Base-by-base conservation (phyloP, 2,329 filamentous ascomycete species). In the Ceratocystis eucalypticola region DNA sequence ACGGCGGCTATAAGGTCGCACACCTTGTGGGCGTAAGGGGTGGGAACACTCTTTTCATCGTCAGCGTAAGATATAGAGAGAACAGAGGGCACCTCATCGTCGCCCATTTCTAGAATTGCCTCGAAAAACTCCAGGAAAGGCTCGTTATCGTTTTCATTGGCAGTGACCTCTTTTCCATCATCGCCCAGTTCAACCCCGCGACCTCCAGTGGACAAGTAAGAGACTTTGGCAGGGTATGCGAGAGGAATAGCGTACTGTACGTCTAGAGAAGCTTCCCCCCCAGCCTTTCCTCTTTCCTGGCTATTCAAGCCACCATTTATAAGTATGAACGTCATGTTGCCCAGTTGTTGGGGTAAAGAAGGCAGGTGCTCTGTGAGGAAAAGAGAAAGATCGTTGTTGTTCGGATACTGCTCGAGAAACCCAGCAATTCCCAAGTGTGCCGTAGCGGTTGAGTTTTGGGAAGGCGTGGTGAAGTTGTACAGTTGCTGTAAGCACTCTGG, bases 1-100 rank as follows among this genome's bases (percentile, higher is more conserved):
- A 85, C 76, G 66, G 82, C 76, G 7, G 80, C 81, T 66, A 84
- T 79, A 68, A 80, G 72, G 59, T 77, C 74, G 72, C 82, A 85
- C 3, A 83, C 80, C 20, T 77, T 77, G 65, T 74, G 71, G 0
- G 82, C 82, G 68, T 84, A 85, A 1, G 76, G 73, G 5, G 68
- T 69, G 2, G 82, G 82, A 0, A 85, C 80, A 0, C 78, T 77
- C 62, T 81, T 76, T 73, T 85, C 83, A 69, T 84, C 80, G 69
- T 85, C 82, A 15, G 78, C 80, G 71, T 85, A 86, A 15, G 81
- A 83, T 22, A 83, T 78, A 61, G 80, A 80, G 12, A 86, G 76
- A 1, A 85, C 79, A 64, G 82, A 81, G 0, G 84, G 83, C 12
- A 84, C 71, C 22, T 77, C 72, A 15, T 74, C 72, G 61, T 80